Percentiles rank a stretch among this genome's conserved stretches.
phyloP scores from a whole-genome alignment of 108 stramenopile genomes.

The Craspedostauros australis region DNA sequence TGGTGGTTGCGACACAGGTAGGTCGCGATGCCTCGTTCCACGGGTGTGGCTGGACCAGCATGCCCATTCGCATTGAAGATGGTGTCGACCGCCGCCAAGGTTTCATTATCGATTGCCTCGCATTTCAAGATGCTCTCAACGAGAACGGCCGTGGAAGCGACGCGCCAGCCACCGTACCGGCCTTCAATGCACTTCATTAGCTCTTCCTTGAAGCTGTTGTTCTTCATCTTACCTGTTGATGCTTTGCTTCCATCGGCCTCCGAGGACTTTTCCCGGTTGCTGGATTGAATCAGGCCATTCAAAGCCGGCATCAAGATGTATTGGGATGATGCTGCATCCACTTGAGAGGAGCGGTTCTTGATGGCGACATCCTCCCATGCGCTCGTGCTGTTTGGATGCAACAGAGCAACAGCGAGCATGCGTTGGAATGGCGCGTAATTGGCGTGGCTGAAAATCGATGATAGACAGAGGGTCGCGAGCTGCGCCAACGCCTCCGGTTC shows the following conservation, averaged over 20 bases:
- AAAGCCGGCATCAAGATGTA: slow-evolving; percentile 41
- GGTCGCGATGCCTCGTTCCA: slow-evolving; percentile 41
- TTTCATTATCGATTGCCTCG: slow-evolving; percentile 48
- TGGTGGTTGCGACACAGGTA: slow-evolving; percentile 30
- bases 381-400: slow-evolving; percentile 49
- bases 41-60: slow-evolving; percentile 24
- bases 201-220: slow-evolving; percentile 34
- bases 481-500: slow-evolving; percentile 42
- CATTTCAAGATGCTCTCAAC: slow-evolving; percentile 53
- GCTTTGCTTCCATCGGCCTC: too few relatives aligned
- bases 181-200: slow-evolving; percentile 30
- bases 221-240: slow-evolving; percentile 12
- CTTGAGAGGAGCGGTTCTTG: too few relatives aligned
- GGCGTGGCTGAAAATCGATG: slow-evolving; percentile 35
- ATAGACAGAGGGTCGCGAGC: slow-evolving; percentile 32
- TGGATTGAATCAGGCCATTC: slow-evolving; percentile 30
- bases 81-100: slow-evolving; percentile 37
- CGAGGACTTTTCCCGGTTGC: not conserved
- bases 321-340: too few relatives aligned
- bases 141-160: slow-evolving; percentile 48
- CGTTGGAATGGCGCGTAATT: slow-evolving; percentile 44
- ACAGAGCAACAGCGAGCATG: slow-evolving; percentile 54
- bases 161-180: slow-evolving; percentile 35
- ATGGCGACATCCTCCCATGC: too few relatives aligned
- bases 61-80: too few relatives aligned